Conservation (phyloP, 2,329 filamentous ascomycete species). For the Pseudovirgaria hyperparasitica region DNA sequence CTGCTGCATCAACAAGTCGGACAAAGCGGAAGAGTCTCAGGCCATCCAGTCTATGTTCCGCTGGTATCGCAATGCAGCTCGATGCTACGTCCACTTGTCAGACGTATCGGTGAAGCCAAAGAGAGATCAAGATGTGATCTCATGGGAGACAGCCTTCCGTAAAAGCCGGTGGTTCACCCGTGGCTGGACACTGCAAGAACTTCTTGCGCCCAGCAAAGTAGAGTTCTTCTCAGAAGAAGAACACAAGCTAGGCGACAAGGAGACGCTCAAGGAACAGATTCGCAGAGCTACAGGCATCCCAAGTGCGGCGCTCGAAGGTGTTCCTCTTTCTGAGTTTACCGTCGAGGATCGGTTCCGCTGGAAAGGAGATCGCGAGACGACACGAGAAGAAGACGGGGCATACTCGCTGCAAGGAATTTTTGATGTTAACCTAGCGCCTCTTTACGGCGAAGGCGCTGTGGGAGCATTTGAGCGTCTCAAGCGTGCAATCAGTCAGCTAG, state of each 20-base stretch:
- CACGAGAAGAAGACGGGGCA: slow-evolving; percentile 13
- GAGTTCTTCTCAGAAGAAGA: slow-evolving; percentile 1
- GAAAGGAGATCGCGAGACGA: slow-evolving; percentile 14
- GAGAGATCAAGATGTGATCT: not conserved
- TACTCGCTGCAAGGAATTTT: slow-evolving; percentile 19
- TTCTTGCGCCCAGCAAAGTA: slow-evolving; percentile 1
- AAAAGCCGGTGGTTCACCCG: slow-evolving; percentile 3
- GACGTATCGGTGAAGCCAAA: slow-evolving; percentile 5
- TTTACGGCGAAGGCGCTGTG: slow-evolving; percentile 15
- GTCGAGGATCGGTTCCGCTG: slow-evolving; percentile 10
- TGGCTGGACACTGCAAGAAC: slow-evolving; percentile 4
- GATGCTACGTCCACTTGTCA: slow-evolving; percentile 9
- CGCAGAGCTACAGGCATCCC: slow-evolving; percentile 6
- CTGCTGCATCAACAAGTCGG: slow-evolving; percentile 9
- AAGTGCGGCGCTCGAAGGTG: slow-evolving; percentile 4
- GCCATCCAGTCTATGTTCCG: slow-evolving; percentile 14
- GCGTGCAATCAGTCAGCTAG: slow-evolving; percentile 7
- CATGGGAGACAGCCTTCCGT: slow-evolving; percentile 1
- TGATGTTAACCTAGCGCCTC: slow-evolving; percentile 14
- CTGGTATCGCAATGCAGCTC: slow-evolving; percentile 9
- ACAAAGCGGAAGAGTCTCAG: slow-evolving; percentile 6
- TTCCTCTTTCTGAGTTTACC: slow-evolving; percentile 6
- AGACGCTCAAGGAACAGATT: slow-evolving; percentile 3
- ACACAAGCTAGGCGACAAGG: slow-evolving; percentile 4
- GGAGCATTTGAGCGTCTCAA: slow-evolving; percentile 7